These are phyloP conservation scores for Myxozyma vanderwaltii DNA, from an alignment of 805 yeast genomes.

Conservation along the genomic window DNA sequence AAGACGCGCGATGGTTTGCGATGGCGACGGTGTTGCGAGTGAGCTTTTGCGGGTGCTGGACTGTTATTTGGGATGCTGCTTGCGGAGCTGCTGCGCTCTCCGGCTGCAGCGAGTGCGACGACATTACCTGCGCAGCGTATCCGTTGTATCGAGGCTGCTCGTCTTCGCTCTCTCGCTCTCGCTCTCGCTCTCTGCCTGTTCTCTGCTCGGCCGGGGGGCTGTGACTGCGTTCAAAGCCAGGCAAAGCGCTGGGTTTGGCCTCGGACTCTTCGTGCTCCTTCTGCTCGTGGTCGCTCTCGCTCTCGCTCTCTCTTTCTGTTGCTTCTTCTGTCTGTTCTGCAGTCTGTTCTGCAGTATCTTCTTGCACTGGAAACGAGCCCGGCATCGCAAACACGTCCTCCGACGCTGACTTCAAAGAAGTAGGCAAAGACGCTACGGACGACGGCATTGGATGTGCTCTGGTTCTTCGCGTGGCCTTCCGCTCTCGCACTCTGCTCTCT, in stretches of 20 bases:
- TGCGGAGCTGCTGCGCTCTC: background rate
- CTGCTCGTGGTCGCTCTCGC: background rate
- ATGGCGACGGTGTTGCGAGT: constrained; percentile 8
- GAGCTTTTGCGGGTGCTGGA: constrained; percentile 11
- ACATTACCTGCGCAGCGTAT: background rate
- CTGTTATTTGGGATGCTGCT: constrained; percentile 2
- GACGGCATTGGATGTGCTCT: background rate
- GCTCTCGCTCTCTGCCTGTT: too few species aligned
- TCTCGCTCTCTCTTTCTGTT: background rate
- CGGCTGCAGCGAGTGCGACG: background rate
- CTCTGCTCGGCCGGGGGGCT: background rate
- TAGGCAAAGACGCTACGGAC: background rate
- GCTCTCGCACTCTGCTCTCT: background rate
- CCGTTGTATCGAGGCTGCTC: constrained; percentile 3
- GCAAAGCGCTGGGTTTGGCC: background rate
- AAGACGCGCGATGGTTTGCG: constrained; percentile 4
- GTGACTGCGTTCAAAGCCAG: background rate
- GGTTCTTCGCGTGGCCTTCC: background rate
- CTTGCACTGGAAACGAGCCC: constrained; percentile 18
- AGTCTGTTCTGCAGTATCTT: too few species aligned
- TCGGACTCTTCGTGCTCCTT: background rate
- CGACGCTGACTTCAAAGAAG: constrained; percentile 6
- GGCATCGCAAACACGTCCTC: constrained; percentile 8
- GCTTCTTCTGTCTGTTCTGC: too few species aligned
- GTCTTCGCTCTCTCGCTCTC: background rate